These are phyloP conservation scores for Penicillium verhagenii DNA, from an alignment of 495 filamentous ascomycete species.

Conservation along the genomic window DNA sequence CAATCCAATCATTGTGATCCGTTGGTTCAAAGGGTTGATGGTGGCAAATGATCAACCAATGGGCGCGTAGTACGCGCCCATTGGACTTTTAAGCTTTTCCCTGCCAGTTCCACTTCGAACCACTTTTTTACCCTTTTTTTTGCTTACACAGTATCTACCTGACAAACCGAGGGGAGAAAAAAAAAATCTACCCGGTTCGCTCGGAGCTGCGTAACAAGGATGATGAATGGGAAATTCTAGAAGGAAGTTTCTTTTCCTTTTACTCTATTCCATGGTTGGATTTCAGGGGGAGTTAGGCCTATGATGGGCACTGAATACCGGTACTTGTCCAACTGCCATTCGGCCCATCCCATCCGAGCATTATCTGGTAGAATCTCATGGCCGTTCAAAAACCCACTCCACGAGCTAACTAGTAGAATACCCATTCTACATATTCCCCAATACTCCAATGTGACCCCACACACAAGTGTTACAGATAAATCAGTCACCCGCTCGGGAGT, in stretches of 20 bases:
- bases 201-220: neutral
- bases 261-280: neutral
- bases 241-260: conserved; percentile 2
- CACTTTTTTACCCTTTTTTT: neutral
- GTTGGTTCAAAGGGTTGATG: neutral
- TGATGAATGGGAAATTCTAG: neutral
- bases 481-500: no score
- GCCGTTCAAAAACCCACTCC: no score
- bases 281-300: neutral
- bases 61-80: conserved; percentile 1
- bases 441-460: conserved; percentile 18
- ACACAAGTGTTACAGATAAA: conserved; percentile 13
- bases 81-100: conserved; percentile 10
- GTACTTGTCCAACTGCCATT: no score
- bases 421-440: no score
- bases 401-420: no score
- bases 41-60: conserved; percentile 1
- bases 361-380: neutral
- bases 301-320: neutral
- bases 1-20: conserved; percentile 1
- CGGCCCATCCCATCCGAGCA: no score
- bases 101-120: neutral
- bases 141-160: no score
- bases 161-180: no score
- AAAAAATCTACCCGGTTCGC: neutral